These are phyloP conservation scores for Sparassis latifolia DNA, from an alignment of 1,284 basidiomycete genomes.

Conservation along the genomic window DNA sequence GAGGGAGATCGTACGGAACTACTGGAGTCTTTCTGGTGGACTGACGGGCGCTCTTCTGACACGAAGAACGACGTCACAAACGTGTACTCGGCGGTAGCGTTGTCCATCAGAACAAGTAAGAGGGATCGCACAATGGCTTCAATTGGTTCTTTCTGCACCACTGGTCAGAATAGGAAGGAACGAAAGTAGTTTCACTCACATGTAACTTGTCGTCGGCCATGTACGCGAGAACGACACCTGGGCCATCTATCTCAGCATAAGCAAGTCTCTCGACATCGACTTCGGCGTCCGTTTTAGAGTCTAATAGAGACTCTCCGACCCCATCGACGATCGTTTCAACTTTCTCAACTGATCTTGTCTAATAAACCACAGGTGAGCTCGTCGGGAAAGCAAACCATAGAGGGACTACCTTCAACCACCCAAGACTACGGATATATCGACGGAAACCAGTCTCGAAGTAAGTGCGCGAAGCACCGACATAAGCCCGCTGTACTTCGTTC, in stretches of 20 bases:
- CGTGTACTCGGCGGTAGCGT: conserved; percentile 84
- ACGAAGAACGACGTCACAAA: conserved; percentile 84
- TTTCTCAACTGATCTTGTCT: conserved; percentile 61
- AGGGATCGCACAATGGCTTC: conserved; percentile 84
- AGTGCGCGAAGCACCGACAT: conserved; percentile 76
- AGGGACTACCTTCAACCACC: conserved; percentile 61
- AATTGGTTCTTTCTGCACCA: conserved; percentile 67
- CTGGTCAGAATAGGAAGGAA: conserved; percentile 4
- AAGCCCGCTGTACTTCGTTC: conserved; percentile 85
- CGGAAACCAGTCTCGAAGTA: conserved; percentile 97
- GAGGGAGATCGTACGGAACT: conserved; percentile 33
- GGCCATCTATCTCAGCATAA: conserved; percentile 71
- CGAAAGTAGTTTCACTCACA: conserved; percentile 39
- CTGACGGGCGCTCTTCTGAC: conserved; percentile 26
- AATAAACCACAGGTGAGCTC: not conserved
- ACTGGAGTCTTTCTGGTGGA: conserved; percentile 30
- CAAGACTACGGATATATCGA: conserved; percentile 80
- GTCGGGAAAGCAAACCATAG: not conserved
- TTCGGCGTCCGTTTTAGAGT: conserved; percentile 19
- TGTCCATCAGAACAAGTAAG: conserved; percentile 87
- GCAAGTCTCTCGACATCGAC: conserved; percentile 52
- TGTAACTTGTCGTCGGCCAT: conserved; percentile 81
- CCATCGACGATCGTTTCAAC: conserved; percentile 47
- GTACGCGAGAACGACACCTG: conserved; percentile 74
- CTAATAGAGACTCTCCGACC: conserved; percentile 33